Conservation (phyloP, 805 yeast genomes). For the Barnettozyma wickerhamii region DNA sequence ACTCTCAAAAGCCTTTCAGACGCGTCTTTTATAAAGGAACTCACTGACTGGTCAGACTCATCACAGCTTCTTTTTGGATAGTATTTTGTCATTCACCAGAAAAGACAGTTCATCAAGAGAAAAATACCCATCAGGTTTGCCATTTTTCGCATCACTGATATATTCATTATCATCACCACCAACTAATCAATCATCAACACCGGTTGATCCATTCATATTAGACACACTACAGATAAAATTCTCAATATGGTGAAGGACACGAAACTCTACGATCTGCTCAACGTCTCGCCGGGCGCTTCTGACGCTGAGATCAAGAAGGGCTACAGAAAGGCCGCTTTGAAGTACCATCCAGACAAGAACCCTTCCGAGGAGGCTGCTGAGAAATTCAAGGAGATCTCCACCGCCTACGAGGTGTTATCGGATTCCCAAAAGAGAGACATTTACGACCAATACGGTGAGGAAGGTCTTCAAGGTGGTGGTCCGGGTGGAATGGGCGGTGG, state of each 20-base stretch:
- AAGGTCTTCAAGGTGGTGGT: conserved; percentile 81
- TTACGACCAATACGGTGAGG: conserved; percentile 90
- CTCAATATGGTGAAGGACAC: conserved; percentile 78
- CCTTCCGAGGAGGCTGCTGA: conserved; percentile 91
- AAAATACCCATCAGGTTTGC: too few species aligned
- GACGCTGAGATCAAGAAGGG: conserved; percentile 77
- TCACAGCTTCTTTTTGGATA: too few species aligned
- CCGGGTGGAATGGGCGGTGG: conserved; percentile 67
- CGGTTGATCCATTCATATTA: too few species aligned
- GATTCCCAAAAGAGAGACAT: conserved; percentile 85
- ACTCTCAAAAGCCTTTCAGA: too few species aligned
- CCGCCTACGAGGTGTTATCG: conserved; percentile 83
- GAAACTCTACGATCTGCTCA: conserved; percentile 68
- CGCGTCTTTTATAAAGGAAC: too few species aligned
- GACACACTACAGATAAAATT: too few species aligned
- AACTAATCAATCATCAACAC: not conserved
- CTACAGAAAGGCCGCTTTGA: conserved; percentile 75
- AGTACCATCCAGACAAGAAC: conserved; percentile 80
- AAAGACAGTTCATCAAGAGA: too few species aligned
- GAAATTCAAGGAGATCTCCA: conserved; percentile 85
- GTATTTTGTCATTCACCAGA: too few species aligned
- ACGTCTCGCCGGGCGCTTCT: conserved; percentile 64
- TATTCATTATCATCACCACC: too few species aligned
- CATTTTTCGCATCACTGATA: too few species aligned
- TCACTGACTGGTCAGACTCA: too few species aligned